These are phyloP conservation scores for Sclerotinia spermophila DNA, from an alignment of 2,329 filamentous ascomycete species.

Conservation along the genomic window DNA sequence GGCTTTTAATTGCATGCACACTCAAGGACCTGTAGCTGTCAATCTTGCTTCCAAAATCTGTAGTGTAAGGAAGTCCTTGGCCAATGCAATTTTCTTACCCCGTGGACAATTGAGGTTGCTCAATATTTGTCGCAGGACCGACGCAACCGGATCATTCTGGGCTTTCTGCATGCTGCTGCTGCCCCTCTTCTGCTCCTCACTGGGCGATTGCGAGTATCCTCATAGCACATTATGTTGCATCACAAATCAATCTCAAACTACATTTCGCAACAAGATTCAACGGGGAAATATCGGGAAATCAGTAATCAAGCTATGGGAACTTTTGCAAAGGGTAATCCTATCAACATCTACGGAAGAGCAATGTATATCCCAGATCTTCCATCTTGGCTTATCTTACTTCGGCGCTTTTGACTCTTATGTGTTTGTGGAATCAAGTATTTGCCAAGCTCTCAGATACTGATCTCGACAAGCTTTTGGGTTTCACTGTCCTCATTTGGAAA, in stretches of 20 bases:
- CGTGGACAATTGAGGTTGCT: background rate
- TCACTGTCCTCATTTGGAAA: background rate
- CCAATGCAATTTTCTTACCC: background rate
- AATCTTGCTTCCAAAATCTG: constrained; percentile 9
- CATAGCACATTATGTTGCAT: background rate
- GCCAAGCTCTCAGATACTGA: background rate
- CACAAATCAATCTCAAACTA: background rate
- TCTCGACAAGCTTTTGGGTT: background rate
- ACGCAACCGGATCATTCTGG: background rate
- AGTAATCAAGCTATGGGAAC: background rate
- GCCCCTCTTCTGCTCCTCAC: background rate
- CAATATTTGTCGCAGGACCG: background rate
- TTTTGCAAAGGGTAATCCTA: background rate
- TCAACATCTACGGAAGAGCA: background rate
- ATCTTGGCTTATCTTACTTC: background rate
- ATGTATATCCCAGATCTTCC: background rate
- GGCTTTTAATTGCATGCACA: constrained; percentile 7
- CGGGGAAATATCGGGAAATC: no score
- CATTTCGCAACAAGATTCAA: background rate
- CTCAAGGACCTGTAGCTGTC: background rate
- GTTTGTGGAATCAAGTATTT: background rate
- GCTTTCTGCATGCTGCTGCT: background rate
- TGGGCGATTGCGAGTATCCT: background rate
- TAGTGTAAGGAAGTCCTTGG: background rate
- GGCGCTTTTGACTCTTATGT: background rate